Evolutionary conservation across 352 stramenopile genomes (phyloP), one percentile per base, ranked within the genome.

Genomic region (Pythium biforme): DNA sequence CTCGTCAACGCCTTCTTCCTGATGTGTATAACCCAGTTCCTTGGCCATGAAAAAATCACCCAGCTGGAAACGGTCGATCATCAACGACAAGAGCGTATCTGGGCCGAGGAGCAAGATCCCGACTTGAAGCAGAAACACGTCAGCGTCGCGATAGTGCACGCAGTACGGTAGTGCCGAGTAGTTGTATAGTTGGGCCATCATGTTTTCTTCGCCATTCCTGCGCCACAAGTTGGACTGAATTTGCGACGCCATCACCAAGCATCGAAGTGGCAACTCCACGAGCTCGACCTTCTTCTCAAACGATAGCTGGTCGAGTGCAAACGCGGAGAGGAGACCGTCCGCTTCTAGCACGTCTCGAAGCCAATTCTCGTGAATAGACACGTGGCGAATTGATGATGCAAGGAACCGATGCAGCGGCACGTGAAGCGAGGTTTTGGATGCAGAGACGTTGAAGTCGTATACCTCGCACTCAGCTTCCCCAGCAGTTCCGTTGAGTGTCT

Each of bases 181-280:
- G 70, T 95, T 95, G 76, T 94, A 95, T 41, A 95, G 53, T 71
- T 95, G 87, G 3, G 87, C 86, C 55, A 94, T 73, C 87, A 95
- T 95, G 54, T 92, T 95, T 65, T 95, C 87, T 62, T 95, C 87
- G 34, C 87, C 87, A 50, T 95, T 95, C 26, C 87, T 79, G 20
- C 87, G 79, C 87, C 87, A 95, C 22, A 95, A 49, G 27, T 93
- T 94, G 15, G 85, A 89, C 46, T 95, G 87, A 47, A 95, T 95
- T 63, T 95, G 87, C 19, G 83, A 90, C 47, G 83, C 79, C 85
- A 95, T 94, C 20, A 92, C 87, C 12, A 95, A 59, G 57, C 82
- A 90, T 14, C 85, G 84, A 41, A 95, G 68, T 5, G 87, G 87
- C 70, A 92, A 76, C 47, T 95, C 87, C 9, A 94, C 45, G 6